phyloP scores from a whole-genome alignment of 192 early-diverging fungal genomes.

The Linnemannia elongata region DNA sequence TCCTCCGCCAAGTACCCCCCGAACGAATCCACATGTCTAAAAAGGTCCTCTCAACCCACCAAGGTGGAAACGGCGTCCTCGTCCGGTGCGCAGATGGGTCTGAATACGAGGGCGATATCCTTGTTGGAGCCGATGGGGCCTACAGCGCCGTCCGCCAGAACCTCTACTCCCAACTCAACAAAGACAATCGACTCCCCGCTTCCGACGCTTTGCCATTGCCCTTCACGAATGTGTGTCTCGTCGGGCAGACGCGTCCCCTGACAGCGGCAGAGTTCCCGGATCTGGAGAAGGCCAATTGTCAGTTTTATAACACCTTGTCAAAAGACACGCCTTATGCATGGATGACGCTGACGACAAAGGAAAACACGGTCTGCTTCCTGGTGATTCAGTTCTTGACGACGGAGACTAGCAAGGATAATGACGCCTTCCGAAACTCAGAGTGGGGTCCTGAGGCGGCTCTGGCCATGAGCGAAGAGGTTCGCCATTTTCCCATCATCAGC shows the following conservation, averaged over 20 bases:
- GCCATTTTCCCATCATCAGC: slow-evolving; percentile 8
- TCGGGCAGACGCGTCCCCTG: background rate
- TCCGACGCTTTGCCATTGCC: background rate
- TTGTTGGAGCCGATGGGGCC: slow-evolving; percentile 52
- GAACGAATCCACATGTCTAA: slow-evolving; percentile 27
- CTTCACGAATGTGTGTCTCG: slow-evolving; percentile 10
- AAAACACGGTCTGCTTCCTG: slow-evolving; percentile 15
- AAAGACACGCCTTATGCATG: slow-evolving; percentile 14
- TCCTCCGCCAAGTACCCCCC: background rate
- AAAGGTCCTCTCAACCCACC: background rate
- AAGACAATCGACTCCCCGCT: background rate
- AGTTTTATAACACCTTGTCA: background rate
- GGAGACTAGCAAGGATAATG: background rate
- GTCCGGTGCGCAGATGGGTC: slow-evolving; percentile 26
- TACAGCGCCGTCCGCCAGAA: slow-evolving; percentile 30
- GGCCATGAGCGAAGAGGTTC: background rate
- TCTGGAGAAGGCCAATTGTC: background rate
- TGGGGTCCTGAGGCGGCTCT: slow-evolving; percentile 7
- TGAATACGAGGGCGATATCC: slow-evolving; percentile 18
- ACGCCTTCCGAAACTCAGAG: slow-evolving; percentile 5
- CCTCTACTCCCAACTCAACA: slow-evolving; percentile 1
- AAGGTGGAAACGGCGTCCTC: slow-evolving; percentile 25
- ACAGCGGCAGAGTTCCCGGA: slow-evolving; percentile 1
- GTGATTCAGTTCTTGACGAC: slow-evolving; percentile 13
- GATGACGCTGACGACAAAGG: slow-evolving; percentile 4